phyloP scores from a whole-genome alignment of 139 green algal species.

The Chlorella sp. region DNA sequence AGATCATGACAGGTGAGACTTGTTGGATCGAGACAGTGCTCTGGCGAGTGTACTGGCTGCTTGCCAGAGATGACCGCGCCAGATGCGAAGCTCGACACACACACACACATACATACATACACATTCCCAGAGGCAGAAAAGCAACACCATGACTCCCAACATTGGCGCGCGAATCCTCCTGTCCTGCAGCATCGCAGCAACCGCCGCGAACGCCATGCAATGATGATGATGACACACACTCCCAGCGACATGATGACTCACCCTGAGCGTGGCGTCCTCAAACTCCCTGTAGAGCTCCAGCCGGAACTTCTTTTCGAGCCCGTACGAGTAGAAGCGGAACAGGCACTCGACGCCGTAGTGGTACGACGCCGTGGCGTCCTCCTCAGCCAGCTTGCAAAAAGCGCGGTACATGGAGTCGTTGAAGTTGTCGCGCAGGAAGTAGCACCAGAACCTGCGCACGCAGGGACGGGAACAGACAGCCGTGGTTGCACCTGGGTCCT shows the following conservation, averaged over 20 bases:
- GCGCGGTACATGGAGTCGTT: conserved; percentile 88
- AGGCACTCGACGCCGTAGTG: conserved; percentile 97
- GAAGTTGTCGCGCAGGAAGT: conserved; percentile 94
- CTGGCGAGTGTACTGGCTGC: neutral
- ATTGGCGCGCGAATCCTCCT: no score
- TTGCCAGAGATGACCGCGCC: no score
- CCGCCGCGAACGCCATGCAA: no score
- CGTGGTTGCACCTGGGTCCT: no score
- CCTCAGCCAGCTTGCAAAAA: conserved; percentile 60
- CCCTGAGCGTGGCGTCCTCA: conserved; percentile 71
- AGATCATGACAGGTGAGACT: no score
- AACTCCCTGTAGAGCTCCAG: conserved; percentile 78
- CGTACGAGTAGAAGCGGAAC: conserved; percentile 91
- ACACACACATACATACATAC: no score
- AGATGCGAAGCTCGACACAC: no score
- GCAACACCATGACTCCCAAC: neutral
- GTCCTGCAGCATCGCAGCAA: no score
- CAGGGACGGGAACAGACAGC: neutral
- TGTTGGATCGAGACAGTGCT: neutral
- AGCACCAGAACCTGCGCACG: conserved; percentile 84
- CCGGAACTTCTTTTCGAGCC: conserved; percentile 74
- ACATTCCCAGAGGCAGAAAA: neutral
- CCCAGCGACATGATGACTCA: conserved; percentile 4
- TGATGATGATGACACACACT: no score
- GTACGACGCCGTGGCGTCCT: conserved; percentile 46